Base-by-base conservation (phyloP, 805 yeast genomes). In the Torulaspora maleeae region DNA sequence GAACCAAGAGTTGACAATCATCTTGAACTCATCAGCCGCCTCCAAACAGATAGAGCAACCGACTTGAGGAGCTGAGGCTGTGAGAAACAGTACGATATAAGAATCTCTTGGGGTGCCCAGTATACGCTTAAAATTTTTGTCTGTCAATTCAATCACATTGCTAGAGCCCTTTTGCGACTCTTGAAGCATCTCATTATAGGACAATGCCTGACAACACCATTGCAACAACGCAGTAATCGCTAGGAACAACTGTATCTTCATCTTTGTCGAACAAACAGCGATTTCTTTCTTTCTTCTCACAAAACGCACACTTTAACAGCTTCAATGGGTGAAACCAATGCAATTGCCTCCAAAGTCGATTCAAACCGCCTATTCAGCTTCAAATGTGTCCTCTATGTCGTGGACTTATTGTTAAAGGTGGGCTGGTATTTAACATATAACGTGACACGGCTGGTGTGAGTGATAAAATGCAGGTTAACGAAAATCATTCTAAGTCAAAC, bases 41-140 rank as follows among this genome's bases (percentile, higher is more conserved):
- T 81, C 79, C 8, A 69, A 55, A 74, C 99, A 93, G 41, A 86
- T 70, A 1, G 71, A 70, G 69, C 99, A 93, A 10, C 86, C 86
- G 59, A 90, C 76, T 49, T 78, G 78, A 1, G 87, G 74, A 39
- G 81, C 75, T 8, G 82, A 76, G 2, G 97, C 88, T 0, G 96
- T 85, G 49, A 91, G 67, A 45, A 83, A 73, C 10, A 85, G 73
- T n/a, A 86, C 59, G 30, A 83, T 75, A 63, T 78, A 80, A 56
- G 87, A 88, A 33, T 76, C 77, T 58, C 91, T 75, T 17, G 80
- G 77, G 4, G 87, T 86, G 20, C 68, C 68, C 44, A 87, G 67
- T 16, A 82, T 60, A 12, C 68, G 64, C 51, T 77, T 73, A 59
- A 70, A 85, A 61, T 81, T 86, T 37, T 64, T 65, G 56, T 82